phyloP scores from a whole-genome alignment of 2,329 filamentous ascomycete genomes.

The Coniosporium tulheliwenetii region DNA sequence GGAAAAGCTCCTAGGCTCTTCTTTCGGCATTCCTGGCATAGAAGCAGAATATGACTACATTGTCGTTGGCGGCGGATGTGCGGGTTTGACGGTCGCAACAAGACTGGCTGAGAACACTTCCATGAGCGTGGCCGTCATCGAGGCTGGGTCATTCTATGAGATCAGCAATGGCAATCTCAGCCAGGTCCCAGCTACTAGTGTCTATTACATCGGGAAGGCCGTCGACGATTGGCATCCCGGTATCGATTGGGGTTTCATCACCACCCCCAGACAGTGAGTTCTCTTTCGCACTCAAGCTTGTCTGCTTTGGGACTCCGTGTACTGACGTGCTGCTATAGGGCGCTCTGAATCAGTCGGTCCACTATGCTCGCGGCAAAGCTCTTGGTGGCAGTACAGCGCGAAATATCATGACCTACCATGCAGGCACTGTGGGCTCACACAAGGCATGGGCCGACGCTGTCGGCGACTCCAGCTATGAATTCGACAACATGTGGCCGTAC shows the following conservation, averaged over 20 bases:
- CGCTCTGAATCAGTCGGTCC: conserved; percentile 2
- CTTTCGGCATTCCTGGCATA: conserved; percentile 6
- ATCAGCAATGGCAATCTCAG: conserved; percentile 13
- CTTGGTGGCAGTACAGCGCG: conserved; percentile 13
- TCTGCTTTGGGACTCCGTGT: no score
- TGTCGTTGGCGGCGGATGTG: conserved; percentile 13
- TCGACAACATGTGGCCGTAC: conserved; percentile 10
- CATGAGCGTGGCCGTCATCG: conserved; percentile 12
- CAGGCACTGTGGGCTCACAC: conserved; percentile 14
- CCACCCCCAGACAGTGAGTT: no score
- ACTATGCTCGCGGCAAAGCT: conserved; percentile 14
- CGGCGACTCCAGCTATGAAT: conserved; percentile 15
- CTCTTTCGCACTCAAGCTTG: no score
- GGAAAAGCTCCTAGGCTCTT: conserved; percentile 2
- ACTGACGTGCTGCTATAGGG: no score
- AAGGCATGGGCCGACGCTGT: conserved; percentile 20
- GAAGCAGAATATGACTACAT: conserved; percentile 11
- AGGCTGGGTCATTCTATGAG: conserved; percentile 16
- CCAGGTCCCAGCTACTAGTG: conserved; percentile 8
- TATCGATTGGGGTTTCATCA: conserved; percentile 14
- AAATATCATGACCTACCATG: conserved; percentile 12
- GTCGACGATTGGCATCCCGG: no score
- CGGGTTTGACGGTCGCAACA: conserved; percentile 10
- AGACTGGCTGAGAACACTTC: conserved; percentile 9
- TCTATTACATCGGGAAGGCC: no score